Base-by-base conservation (phyloP, 768 basidiomycete genomes). In the Arthromyces matolae region DNA sequence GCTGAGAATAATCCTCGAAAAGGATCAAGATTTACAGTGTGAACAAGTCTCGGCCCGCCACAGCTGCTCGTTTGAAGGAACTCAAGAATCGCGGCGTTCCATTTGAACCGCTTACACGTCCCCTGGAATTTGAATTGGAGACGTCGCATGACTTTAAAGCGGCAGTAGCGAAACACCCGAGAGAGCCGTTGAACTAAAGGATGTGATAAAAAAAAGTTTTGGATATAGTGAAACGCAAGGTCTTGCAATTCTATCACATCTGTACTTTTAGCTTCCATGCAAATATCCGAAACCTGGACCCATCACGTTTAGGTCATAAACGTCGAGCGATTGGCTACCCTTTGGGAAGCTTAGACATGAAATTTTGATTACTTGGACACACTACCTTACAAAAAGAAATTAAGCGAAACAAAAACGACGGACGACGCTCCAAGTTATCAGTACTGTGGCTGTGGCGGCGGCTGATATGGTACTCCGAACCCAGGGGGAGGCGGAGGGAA, bases 401-500 rank as follows among this genome's bases (percentile, higher is more conserved):
- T 23, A 22, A 14, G 25, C 27, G 43, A 39, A 29, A 32, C 19
- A 47, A 45, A 45, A 32, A 35, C 24, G 13, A 36, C 19, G 42
- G 49, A 13, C 19, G 39, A 33, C 12, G 12, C 13, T 28, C 24
- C 28, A 45, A 45, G 32, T 46, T n/a, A n/a, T 63, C 36, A 65
- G 57, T 64, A 69, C 49, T 69, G 68, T 25, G 63, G 66, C 28
- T 23, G 43, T 12, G 75, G 77, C 27, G 79, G 49, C 8, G 34
- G 76, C 46, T 77, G 78, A 51, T 71, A 67, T 56, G 63, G 64
- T n/a, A 54, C 61, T 40, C 76, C 73, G 62, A 84, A 89, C 4
- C 85, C 86, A 56, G 81, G 73, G 8, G 82, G 80, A 1, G 84
- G 83, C 0, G 81, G 84, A 3, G 83, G 84, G 2, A 80, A 78